These are phyloP conservation scores for Tetradesmus obliquus DNA, from an alignment of 139 green algal genomes.

Conservation along the genomic window DNA sequence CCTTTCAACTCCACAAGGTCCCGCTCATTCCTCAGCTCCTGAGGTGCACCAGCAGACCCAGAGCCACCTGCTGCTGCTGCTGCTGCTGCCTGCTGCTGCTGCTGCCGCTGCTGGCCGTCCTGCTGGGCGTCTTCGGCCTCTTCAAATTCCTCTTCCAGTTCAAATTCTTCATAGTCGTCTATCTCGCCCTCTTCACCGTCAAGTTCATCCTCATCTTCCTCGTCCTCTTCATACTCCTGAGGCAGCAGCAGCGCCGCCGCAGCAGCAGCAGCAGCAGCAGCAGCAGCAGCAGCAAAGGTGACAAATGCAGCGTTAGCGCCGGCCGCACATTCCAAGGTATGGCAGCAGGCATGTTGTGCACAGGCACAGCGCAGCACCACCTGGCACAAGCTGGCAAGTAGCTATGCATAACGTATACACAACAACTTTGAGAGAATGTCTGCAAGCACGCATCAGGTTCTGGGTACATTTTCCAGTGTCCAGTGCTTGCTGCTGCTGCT, in stretches of 20 bases:
- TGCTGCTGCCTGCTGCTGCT: neutral
- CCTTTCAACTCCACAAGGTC: conserved; percentile 54
- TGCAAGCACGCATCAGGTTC: too few relatives aligned
- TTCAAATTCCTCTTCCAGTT: conserved; percentile 44
- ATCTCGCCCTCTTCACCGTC: conserved; percentile 29
- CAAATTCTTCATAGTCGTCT: conserved; percentile 46
- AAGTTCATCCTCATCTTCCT: conserved; percentile 42
- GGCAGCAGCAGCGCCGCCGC: neutral
- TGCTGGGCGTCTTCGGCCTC: conserved; percentile 24
- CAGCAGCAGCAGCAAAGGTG: neutral
- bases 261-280: neutral
- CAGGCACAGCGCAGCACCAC: neutral
- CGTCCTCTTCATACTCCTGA: conserved; percentile 39
- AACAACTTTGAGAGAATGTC: too few relatives aligned
- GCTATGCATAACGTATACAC: too few relatives aligned
- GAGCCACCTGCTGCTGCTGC: neutral
- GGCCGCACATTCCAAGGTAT: too few relatives aligned
- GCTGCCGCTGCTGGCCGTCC: neutral
- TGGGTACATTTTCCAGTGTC: too few relatives aligned
- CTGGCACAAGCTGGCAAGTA: neutral
- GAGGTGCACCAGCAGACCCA: neutral
- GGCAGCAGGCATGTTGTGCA: too few relatives aligned
- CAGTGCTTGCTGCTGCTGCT: conserved; percentile 21
- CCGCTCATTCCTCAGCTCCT: neutral
- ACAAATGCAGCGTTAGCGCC: neutral